phyloP scores from a whole-genome alignment of 2,329 filamentous ascomycete genomes.

The Pyricularia sp. region DNA sequence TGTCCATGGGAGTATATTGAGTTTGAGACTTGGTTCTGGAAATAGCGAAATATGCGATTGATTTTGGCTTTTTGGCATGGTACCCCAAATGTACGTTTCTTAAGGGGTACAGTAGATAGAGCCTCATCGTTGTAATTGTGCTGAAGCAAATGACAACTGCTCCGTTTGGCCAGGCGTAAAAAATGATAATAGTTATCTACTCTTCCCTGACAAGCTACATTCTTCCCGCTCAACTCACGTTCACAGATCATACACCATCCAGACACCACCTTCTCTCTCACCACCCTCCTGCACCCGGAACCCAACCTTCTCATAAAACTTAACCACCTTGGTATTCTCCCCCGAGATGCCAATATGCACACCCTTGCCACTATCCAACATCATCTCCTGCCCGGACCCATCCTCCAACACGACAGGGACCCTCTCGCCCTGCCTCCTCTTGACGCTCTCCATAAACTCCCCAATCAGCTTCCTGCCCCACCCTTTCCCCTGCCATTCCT shows the following conservation, averaged over 20 bases:
- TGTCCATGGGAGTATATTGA: no score
- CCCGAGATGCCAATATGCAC: constrained; percentile 33
- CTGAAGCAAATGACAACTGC: no score
- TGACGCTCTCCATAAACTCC: constrained; percentile 29
- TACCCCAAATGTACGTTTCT: no score
- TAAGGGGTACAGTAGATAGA: no score
- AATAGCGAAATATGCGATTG: no score
- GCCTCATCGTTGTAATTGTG: no score
- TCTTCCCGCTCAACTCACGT: no score
- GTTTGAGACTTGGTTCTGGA: no score
- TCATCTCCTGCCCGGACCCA: constrained; percentile 8
- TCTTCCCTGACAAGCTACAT: no score
- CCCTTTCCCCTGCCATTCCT: constrained; percentile 28
- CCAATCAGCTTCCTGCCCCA: constrained; percentile 34
- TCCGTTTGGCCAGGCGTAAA: no score
- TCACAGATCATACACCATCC: constrained; percentile 31
- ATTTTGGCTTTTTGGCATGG: no score
- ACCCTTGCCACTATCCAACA: constrained; percentile 23
- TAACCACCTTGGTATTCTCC: constrained; percentile 37
- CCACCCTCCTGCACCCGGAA: constrained; percentile 29
- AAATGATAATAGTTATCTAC: no score
- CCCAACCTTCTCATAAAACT: constrained; percentile 37
- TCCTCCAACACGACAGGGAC: constrained; percentile 2
- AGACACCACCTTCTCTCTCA: constrained; percentile 22
- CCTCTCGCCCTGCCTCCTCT: constrained; percentile 8